A percentile compares a stretch with the other conserved stretches of the same genome.
Evolutionary conservation across 2,329 filamentous ascomycete species (phyloP).

Genomic region (Mycocentrospora acerina): DNA sequence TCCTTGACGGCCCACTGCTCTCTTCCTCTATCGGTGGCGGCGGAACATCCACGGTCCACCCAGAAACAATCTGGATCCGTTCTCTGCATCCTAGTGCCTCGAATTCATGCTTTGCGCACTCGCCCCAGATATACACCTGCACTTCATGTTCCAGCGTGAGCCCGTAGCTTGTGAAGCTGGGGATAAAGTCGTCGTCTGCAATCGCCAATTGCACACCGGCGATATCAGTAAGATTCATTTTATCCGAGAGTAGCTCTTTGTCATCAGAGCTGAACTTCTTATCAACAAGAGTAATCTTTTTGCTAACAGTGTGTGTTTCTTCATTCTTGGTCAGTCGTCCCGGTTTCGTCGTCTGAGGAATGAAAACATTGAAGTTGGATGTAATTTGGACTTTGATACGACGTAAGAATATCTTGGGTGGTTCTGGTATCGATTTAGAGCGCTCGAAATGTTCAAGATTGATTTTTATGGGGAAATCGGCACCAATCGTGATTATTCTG

Average conservation of each 20-base stretch:
- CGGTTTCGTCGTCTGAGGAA: conserved; percentile 10
- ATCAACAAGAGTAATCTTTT: conserved; percentile 12
- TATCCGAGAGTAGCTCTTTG: conserved; percentile 18
- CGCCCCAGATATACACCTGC: conserved; percentile 27
- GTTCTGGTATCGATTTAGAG: conserved; percentile 21
- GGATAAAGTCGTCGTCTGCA: conserved; percentile 8
- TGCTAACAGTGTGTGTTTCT: conserved; percentile 4
- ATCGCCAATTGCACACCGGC: conserved; percentile 7
- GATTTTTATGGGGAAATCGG: conserved; percentile 15
- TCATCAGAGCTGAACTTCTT: conserved; percentile 15
- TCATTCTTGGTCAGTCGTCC: conserved; percentile 5
- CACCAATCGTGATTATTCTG: conserved; percentile 20
- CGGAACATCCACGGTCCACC: conserved; percentile 4
- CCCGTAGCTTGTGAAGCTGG: conserved; percentile 31
- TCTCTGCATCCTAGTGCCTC: conserved; percentile 14
- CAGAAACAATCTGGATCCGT: conserved; percentile 20
- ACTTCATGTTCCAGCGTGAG: conserved; percentile 24
- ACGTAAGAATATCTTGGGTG: conserved; percentile 25
- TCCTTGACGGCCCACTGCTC: no score
- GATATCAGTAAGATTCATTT: conserved; percentile 13
- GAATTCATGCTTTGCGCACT: conserved; percentile 30
- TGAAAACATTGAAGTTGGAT: conserved; percentile 13
- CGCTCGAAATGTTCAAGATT: conserved; percentile 27
- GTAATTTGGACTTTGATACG: conserved; percentile 25
- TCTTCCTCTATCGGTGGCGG: no score